Base-by-base conservation (phyloP, 805 yeast genomes). In the Priceomyces melissophilus region DNA sequence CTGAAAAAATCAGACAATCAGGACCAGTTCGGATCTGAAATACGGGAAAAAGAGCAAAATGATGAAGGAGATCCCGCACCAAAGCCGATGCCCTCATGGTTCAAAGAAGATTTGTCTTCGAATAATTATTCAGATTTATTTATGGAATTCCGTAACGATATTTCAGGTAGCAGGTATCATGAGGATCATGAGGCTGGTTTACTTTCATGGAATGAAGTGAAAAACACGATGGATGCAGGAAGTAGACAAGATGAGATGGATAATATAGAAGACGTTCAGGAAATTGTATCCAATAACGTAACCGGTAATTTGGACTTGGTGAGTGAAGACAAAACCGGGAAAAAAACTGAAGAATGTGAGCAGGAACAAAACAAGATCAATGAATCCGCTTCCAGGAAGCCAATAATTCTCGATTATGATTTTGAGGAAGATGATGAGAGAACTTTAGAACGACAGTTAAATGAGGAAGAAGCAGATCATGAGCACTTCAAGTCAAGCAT, bases 391-490 rank as follows among this genome's bases (percentile, higher is more conserved):
- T n/a, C 30, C 12, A 44, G 51, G 35, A 49, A 45, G 23, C 58
- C 58, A 9, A 52, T 50, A 13, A 42, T 61, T 2, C 57, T 75
- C 27, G 85, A 81, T 40, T 84, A 82, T 51, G 86, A 79, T 40
- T 84, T 84, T 56, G 80, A 79, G 16, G 89, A 86, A 40, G 82
- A 81, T 12, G 97, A 90, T 43, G 95, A 88, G 42, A 81, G 79
- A 28, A 77, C 79, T 14, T 58, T 88, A 3, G 73, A 75, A 2
- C 71, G 78, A 27, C 84, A 82, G 48, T 61, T 91, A 36, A 69
- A 72, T 32, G 73, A 75, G 32, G 99, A 93, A 58, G 87, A 81
- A 37, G 69, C 67, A 30, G 95, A 87, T 37, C 87, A 86, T 55
- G 81, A 77, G 37, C 60, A 75, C 10, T 87, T 91, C 52, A 76